Percentiles rank a stretch among this genome's conserved stretches.
These are phyloP conservation scores for Coniosporium apollinis DNA, from an alignment of 495 filamentous ascomycete genomes.

Conservation along the genomic window DNA sequence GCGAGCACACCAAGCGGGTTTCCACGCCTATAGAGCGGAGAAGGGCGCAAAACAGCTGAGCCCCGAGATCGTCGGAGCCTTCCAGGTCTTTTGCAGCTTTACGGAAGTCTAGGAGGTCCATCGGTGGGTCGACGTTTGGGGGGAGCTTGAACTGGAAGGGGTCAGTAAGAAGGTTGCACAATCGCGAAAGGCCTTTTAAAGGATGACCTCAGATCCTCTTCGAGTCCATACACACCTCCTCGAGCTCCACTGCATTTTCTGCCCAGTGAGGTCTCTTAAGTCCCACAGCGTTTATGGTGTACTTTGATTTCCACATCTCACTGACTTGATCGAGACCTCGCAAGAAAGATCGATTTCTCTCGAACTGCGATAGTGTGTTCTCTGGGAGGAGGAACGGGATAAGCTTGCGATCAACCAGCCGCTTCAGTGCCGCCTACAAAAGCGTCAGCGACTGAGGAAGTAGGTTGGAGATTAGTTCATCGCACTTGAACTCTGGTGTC, in stretches of 20 bases:
- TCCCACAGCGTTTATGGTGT: slow-evolving; percentile 52
- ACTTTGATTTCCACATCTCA: slow-evolving; percentile 48
- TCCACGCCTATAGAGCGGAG: slow-evolving; percentile 63
- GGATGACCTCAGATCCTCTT: too few species aligned
- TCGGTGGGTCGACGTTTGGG: slow-evolving; percentile 30
- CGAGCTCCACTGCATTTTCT: slow-evolving; percentile 27
- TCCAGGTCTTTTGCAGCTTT: slow-evolving; percentile 43
- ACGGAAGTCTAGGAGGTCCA: slow-evolving; percentile 54
- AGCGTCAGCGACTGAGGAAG: too few species aligned
- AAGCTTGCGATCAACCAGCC: slow-evolving; percentile 42
- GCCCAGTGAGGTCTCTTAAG: slow-evolving; percentile 56
- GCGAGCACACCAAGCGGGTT: slow-evolving; percentile 79
- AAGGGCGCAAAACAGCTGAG: slow-evolving; percentile 77
- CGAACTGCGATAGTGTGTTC: slow-evolving; percentile 47
- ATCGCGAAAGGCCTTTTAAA: too few species aligned
- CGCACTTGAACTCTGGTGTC: slow-evolving; percentile 45
- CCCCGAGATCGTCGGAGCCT: slow-evolving; percentile 78
- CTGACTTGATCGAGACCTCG: slow-evolving; percentile 57
- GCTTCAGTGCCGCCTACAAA: slow-evolving; percentile 37
- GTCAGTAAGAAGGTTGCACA: too few species aligned
- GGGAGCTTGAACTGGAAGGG: slow-evolving; percentile 33
- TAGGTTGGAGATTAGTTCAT: too few species aligned
- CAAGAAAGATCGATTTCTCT: slow-evolving; percentile 52
- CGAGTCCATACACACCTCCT: background rate
- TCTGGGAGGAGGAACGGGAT: slow-evolving; percentile 46